Conservation (phyloP, 129 eudicot genomes). For the Flaveria bidentis region DNA sequence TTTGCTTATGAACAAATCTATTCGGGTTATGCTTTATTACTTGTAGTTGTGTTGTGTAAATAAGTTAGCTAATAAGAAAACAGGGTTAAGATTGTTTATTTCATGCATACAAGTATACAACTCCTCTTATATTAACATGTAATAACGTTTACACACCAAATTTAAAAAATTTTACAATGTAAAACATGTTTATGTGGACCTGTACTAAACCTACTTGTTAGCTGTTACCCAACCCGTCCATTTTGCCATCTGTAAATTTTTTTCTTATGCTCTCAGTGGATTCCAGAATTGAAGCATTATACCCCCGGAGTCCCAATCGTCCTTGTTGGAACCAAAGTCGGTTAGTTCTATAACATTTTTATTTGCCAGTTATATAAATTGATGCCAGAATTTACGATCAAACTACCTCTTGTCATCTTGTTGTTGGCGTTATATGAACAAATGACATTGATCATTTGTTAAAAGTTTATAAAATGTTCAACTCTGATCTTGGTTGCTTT, state of each 20-base stretch:
- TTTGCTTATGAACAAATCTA: background rate
- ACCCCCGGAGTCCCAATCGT: conserved; percentile 61
- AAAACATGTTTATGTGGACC: background rate
- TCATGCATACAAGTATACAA: background rate
- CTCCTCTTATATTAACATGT: background rate
- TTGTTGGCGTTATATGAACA: background rate
- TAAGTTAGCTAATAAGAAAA: background rate
- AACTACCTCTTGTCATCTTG: conserved; percentile 3
- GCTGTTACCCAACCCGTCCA: background rate
- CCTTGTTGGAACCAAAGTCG: conserved; percentile 60
- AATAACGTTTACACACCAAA: too few relatives aligned
- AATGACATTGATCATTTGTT: background rate
- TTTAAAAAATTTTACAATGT: too few relatives aligned
- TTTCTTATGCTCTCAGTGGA: conserved; percentile 45
- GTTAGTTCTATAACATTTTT: conserved; percentile 28
- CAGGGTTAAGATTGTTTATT: background rate
- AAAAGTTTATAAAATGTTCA: conserved; percentile 9
- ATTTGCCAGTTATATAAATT: conserved; percentile 1
- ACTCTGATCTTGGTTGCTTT: conserved; percentile 17
- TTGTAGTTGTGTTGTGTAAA: background rate
- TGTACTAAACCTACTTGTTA: background rate
- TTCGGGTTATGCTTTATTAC: background rate
- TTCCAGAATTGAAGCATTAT: conserved; percentile 57
- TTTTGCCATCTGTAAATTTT: background rate
- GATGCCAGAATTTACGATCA: background rate